Evolutionary conservation across 108 stramenopile genomes (phyloP).

Genomic region (Pseudonitzschia pungens): DNA sequence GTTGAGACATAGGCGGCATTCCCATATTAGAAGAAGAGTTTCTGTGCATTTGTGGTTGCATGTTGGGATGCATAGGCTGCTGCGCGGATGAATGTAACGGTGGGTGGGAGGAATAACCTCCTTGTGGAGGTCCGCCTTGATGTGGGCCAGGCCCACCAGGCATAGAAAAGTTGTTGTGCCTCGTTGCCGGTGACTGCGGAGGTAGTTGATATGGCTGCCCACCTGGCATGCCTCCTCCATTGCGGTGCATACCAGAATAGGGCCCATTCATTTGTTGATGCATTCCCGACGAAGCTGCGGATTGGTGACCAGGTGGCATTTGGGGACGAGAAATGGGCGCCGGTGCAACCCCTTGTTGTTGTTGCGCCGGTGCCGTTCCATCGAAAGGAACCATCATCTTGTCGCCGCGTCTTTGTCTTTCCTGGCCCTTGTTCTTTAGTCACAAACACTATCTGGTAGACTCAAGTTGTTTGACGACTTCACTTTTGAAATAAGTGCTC

Average conservation of each 20-base stretch:
- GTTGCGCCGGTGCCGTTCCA: conserved; percentile 48
- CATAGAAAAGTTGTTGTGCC: conserved; percentile 39
- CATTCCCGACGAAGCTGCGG: conserved; percentile 42
- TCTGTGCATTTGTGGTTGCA: conserved; percentile 49
- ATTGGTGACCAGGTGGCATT: conserved; percentile 52
- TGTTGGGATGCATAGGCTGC: conserved; percentile 49
- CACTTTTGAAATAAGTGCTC: not conserved
- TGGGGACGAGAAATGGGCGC: conserved; percentile 45
- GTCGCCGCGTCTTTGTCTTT: not conserved
- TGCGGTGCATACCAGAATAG: conserved; percentile 35
- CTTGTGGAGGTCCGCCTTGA: conserved; percentile 27
- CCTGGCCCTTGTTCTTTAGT: not conserved
- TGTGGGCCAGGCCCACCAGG: conserved; percentile 23
- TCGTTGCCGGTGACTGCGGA: conserved; percentile 36
- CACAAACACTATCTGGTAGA: not conserved
- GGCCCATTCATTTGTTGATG: conserved; percentile 51
- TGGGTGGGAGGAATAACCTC: conserved; percentile 36
- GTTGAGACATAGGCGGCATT: conserved; percentile 37
- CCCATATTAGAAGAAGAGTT: conserved; percentile 43
- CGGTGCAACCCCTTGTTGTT: conserved; percentile 40
- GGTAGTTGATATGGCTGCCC: conserved; percentile 42
- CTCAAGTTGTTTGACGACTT: not conserved
- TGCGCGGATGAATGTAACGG: conserved; percentile 48
- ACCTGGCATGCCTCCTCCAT: conserved; percentile 39
- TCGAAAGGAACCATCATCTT: conserved; percentile 67